Percentiles rank a stretch among this genome's conserved stretches.
Evolutionary conservation across 1,139 yeast genomes (phyloP).

Genomic region (Suhomyces anneliseae): DNA sequence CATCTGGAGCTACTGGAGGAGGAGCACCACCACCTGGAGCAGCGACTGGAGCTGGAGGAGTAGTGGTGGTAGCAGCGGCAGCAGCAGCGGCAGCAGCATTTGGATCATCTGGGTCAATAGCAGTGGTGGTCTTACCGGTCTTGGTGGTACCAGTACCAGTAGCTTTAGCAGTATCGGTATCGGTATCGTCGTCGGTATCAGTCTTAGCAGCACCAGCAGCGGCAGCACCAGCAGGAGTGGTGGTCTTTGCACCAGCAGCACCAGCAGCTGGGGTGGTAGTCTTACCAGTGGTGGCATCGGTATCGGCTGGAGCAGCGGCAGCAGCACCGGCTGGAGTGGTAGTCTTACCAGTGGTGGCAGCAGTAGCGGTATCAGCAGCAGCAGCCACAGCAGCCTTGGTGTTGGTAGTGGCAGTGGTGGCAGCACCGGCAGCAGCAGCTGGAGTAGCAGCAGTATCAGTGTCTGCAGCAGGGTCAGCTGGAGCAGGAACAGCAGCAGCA

Average conservation of each 20-base stretch:
- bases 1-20: conserved; percentile 16
- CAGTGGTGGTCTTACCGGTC: conserved; percentile 10
- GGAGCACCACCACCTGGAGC: conserved; percentile 15
- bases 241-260: conserved; percentile 9
- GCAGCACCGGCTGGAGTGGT: conserved; percentile 45
- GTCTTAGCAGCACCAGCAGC: conserved; percentile 18
- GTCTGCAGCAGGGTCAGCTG: conserved; percentile 11
- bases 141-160: conserved; percentile 15
- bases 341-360: conserved; percentile 31
- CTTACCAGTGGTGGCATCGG: conserved; percentile 10
- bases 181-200: conserved; percentile 9
- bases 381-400: conserved; percentile 6
- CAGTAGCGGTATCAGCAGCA: conserved; percentile 12
- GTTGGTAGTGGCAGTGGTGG: conserved; percentile 35
- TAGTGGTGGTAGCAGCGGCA: conserved; percentile 15
- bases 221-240: conserved; percentile 11
- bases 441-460: conserved; percentile 12
- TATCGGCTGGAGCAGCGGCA: conserved; percentile 12
- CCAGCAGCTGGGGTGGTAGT: conserved; percentile 7
- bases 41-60: conserved; percentile 14
- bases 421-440: conserved; percentile 13
- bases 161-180: conserved; percentile 8
- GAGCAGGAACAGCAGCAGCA: conserved; percentile 8
- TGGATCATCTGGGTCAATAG: background rate
- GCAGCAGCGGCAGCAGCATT: conserved; percentile 14